Evolutionary conservation across 2,329 filamentous ascomycete species (phyloP).

Genomic region (Aureobasidium uvarum): DNA sequence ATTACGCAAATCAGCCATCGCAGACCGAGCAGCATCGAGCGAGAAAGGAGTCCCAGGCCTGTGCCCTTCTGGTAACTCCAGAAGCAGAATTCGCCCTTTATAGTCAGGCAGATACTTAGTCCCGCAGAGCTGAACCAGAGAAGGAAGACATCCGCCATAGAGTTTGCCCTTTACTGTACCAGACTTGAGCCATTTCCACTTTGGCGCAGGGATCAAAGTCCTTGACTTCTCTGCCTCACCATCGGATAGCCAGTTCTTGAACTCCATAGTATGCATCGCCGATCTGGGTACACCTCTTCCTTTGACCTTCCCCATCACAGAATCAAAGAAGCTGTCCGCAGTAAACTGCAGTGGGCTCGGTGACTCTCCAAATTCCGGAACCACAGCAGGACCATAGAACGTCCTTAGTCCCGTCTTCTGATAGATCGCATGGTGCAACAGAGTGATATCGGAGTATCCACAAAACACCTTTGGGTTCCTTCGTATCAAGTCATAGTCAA

Average conservation of each 20-base stretch:
- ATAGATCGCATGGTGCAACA: slow-evolving; percentile 34
- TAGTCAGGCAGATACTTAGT: slow-evolving; percentile 23
- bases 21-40: slow-evolving; percentile 4
- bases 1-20: slow-evolving; percentile 23
- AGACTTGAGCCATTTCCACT: slow-evolving; percentile 28
- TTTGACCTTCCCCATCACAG: background rate
- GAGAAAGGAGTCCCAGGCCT: background rate
- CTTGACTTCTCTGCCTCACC: background rate
- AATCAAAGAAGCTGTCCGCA: slow-evolving; percentile 29
- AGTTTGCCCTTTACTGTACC: slow-evolving; percentile 25
- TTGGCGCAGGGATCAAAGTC: background rate
- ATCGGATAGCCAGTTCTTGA: slow-evolving; percentile 15
- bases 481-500: slow-evolving; percentile 36
- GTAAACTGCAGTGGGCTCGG: slow-evolving; percentile 31
- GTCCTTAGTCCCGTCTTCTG: slow-evolving; percentile 31
- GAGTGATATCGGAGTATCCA: slow-evolving; percentile 38
- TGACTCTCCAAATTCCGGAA: slow-evolving; percentile 34
- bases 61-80: slow-evolving; percentile 26
- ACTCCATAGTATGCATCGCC: background rate
- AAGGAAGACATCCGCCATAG: slow-evolving; percentile 27
- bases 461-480: slow-evolving; percentile 38
- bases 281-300: slow-evolving; percentile 1
- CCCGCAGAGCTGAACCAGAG: slow-evolving; percentile 18
- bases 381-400: slow-evolving; percentile 36
- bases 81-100: slow-evolving; percentile 12